These are phyloP conservation scores for Populus tremula DNA, from an alignment of 345 rosid species.

Conservation along the genomic window DNA sequence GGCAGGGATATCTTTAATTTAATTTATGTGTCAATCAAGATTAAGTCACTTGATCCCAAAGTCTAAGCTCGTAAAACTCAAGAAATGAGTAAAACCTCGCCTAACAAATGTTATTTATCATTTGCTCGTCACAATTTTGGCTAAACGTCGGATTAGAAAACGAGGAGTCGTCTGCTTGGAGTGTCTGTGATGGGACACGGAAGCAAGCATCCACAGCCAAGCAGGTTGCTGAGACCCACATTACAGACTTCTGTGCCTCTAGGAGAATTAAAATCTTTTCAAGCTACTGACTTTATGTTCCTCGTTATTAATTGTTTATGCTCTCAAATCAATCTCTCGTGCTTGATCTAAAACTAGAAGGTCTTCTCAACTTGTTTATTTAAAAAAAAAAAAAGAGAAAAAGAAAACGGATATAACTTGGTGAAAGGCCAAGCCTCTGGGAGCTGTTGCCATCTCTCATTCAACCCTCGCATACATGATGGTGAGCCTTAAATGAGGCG, in stretches of 20 bases:
- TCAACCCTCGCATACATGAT: not conserved
- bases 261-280: not conserved
- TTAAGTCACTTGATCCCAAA: too few species aligned
- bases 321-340: not conserved
- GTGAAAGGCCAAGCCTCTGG: too few species aligned
- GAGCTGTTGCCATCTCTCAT: not conserved
- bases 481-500: not conserved
- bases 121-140: conserved; percentile 2
- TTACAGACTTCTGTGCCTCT: conserved; percentile 9
- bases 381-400: too few species aligned
- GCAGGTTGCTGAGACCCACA: conserved; percentile 15
- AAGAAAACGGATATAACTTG: not conserved
- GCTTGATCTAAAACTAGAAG: not conserved
- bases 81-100: too few species aligned
- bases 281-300: not conserved
- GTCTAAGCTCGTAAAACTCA: too few species aligned
- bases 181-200: not conserved
- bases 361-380: not conserved
- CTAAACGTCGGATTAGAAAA: not conserved
- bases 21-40: too few species aligned
- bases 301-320: too few species aligned
- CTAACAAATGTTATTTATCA: not conserved
- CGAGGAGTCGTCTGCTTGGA: not conserved
- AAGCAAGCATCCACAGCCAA: not conserved
- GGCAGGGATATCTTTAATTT: too few species aligned